Conservation (phyloP, 1,284 basidiomycete species). For the Entoloma clypeatum region DNA sequence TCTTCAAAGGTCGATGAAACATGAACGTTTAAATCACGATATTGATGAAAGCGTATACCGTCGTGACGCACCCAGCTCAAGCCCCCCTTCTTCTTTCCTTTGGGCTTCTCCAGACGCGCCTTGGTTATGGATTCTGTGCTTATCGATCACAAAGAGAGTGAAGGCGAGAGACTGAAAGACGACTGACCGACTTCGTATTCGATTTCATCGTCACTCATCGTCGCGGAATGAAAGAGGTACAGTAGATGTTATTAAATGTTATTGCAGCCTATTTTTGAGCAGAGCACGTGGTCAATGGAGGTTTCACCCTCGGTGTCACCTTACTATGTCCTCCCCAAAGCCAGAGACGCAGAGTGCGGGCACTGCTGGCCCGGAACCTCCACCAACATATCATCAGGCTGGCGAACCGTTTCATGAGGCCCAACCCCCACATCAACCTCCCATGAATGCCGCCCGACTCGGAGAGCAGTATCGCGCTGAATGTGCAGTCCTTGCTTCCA, state of each 20-base stretch:
- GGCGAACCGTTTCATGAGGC: neutral
- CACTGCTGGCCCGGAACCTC: neutral
- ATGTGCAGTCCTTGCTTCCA: constrained; percentile 1
- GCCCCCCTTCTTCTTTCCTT: constrained; percentile 38
- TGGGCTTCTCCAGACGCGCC: constrained; percentile 43
- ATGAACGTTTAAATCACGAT: constrained; percentile 2
- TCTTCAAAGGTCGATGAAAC: constrained; percentile 32
- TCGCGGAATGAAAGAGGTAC: constrained; percentile 1
- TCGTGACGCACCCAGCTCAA: constrained; percentile 34
- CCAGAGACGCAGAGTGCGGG: constrained; percentile 5
- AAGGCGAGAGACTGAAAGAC: neutral
- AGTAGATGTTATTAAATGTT: neutral
- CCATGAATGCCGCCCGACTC: constrained; percentile 1
- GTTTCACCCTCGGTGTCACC: neutral
- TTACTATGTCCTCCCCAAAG: constrained; percentile 1
- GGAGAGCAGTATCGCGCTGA: constrained; percentile 9
- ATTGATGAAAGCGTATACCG: too few species aligned
- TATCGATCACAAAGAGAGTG: constrained; percentile 4
- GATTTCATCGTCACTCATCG: constrained; percentile 38
- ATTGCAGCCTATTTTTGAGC: neutral
- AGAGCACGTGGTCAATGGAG: neutral
- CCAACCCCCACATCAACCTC: constrained; percentile 3
- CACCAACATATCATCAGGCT: neutral
- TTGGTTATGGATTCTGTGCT: constrained; percentile 52
- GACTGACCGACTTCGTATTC: constrained; percentile 73